Conservation (phyloP, 768 basidiomycete species). For the Calvatia gigantea region DNA sequence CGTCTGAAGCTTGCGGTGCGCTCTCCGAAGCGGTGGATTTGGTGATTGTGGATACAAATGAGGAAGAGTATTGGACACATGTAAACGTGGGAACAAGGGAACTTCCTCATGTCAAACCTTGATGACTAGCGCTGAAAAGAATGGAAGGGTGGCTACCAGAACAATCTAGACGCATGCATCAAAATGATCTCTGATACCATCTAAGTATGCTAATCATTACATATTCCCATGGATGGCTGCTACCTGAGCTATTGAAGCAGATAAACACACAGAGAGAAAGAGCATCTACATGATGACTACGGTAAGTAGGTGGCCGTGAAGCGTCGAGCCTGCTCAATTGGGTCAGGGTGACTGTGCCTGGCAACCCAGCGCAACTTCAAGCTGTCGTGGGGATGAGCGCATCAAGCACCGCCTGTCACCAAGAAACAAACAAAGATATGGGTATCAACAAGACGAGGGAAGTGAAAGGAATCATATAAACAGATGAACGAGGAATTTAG, state of each 20-base stretch:
- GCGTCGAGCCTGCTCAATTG: conserved; percentile 26
- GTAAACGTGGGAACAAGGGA: conserved; percentile 10
- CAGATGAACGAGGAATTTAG: conserved; percentile 20
- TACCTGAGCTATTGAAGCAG: conserved; percentile 12
- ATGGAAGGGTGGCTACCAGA: neutral
- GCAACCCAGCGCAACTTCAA: conserved; percentile 2
- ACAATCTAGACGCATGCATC: too few species aligned
- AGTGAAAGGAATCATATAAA: too few species aligned
- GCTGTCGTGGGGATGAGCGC: conserved; percentile 17
- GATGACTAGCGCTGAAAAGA: conserved; percentile 11
- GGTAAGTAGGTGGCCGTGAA: conserved; percentile 26
- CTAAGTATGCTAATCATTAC: conserved; percentile 1
- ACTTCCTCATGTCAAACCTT: conserved; percentile 13
- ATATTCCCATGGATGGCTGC: conserved; percentile 11
- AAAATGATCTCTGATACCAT: neutral
- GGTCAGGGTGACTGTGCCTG: conserved; percentile 6
- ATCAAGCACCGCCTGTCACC: conserved; percentile 24
- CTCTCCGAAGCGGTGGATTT: conserved; percentile 28
- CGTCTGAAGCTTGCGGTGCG: conserved; percentile 13
- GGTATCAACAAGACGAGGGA: conserved; percentile 6
- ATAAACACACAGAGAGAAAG: conserved; percentile 12
- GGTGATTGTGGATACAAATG: conserved; percentile 34
- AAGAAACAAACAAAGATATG: conserved; percentile 14
- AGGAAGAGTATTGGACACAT: conserved; percentile 38
- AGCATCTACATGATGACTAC: conserved; percentile 30